Percentiles rank a stretch among this genome's conserved stretches.
These are phyloP conservation scores for Styphnolobium japonicum DNA, from an alignment of 306 rosid species.

Conservation along the genomic window DNA sequence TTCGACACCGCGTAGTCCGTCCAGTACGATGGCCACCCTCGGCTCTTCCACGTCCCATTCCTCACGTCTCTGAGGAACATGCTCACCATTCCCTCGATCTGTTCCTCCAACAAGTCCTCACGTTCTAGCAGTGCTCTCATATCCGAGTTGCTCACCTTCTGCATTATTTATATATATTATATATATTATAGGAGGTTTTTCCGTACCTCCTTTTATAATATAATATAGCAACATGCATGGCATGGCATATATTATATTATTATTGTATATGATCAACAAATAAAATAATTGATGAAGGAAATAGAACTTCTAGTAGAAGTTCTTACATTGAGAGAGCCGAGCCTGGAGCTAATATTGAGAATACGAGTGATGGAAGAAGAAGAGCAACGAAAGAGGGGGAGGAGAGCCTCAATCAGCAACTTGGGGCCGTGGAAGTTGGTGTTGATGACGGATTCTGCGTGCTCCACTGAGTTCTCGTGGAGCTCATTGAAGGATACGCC, in stretches of 20 bases:
- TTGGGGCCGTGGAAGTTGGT: constrained; percentile 80
- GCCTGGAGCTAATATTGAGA: constrained; percentile 84
- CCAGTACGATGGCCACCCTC: constrained; percentile 91
- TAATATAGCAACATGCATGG: too few species aligned
- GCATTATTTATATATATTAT: neutral
- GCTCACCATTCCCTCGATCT: constrained; percentile 43
- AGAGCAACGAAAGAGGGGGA: constrained; percentile 62
- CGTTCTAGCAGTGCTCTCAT: constrained; percentile 35
- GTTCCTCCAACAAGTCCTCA: constrained; percentile 45
- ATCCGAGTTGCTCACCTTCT: constrained; percentile 56
- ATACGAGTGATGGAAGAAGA: constrained; percentile 48
- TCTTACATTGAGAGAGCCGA: constrained; percentile 67
- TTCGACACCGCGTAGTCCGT: constrained; percentile 89
- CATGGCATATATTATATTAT: neutral
- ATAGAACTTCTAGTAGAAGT: neutral
- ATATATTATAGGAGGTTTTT: too few species aligned
- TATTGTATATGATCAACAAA: neutral
- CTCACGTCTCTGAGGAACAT: constrained; percentile 53
- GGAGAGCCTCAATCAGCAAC: constrained; percentile 53
- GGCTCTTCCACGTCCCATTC: constrained; percentile 57
- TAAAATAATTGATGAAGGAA: neutral
- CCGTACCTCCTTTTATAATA: too few species aligned
- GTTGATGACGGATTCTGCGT: constrained; percentile 63
- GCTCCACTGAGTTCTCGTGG: constrained; percentile 58
- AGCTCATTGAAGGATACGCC: constrained; percentile 74